Evolutionary conservation across 1,284 basidiomycete genomes (phyloP).

Genomic region (Ceratobasidium sp.): DNA sequence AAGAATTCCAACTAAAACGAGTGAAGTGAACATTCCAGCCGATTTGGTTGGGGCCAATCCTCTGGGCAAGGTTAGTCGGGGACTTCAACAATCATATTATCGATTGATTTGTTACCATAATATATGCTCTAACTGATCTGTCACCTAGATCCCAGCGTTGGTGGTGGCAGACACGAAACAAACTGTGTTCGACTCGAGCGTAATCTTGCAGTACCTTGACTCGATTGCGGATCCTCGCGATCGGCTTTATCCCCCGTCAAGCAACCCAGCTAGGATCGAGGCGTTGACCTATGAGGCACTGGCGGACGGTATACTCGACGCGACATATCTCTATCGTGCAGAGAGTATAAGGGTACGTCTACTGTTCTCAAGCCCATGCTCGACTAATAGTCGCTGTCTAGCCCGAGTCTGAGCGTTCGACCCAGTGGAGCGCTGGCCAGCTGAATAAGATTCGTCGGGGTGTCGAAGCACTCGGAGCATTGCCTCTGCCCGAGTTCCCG

Average conservation of each 20-base stretch:
- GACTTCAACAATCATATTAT: neutral
- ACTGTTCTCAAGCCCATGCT: neutral
- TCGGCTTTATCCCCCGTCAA: constrained; percentile 23
- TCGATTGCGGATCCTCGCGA: constrained; percentile 6
- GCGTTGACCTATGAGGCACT: constrained; percentile 25
- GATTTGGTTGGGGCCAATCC: constrained; percentile 23
- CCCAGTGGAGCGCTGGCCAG: constrained; percentile 11
- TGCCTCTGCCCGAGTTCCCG: constrained; percentile 26
- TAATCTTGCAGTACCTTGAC: constrained; percentile 30
- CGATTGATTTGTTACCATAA: neutral
- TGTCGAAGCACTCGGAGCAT: constrained; percentile 13
- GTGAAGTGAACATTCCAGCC: constrained; percentile 11
- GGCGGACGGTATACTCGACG: constrained; percentile 24
- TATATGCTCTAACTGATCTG: neutral
- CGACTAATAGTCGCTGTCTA: neutral
- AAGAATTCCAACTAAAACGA: constrained; percentile 2
- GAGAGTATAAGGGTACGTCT: neutral
- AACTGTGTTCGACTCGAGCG: constrained; percentile 14
- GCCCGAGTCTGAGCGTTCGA: constrained; percentile 8
- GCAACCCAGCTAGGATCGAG: constrained; percentile 17
- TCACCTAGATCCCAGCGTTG: constrained; percentile 10
- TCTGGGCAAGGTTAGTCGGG: constrained; percentile 14
- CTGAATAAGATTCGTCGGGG: constrained; percentile 23
- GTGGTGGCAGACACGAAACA: neutral
- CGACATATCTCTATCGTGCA: constrained; percentile 9